Evolutionary conservation across 2,329 filamentous ascomycete genomes (phyloP).

Genomic region (Arachnomyces sp.): DNA sequence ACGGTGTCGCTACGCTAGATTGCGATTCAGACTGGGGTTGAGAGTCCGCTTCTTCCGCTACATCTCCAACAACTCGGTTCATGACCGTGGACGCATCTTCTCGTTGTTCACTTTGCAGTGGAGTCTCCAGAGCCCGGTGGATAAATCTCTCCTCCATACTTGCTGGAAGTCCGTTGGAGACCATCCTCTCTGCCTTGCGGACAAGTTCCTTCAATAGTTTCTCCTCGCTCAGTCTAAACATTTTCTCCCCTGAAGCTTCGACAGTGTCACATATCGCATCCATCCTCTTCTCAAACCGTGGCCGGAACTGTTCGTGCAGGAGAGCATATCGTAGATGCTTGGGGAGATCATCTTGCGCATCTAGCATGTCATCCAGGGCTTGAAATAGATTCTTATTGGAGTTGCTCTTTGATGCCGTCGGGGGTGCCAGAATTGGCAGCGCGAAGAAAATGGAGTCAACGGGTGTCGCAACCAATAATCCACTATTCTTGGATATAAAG

Average conservation of each 20-base stretch:
- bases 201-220: slow-evolving; percentile 63
- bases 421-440: slow-evolving; percentile 59
- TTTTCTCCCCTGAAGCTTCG: slow-evolving; percentile 71
- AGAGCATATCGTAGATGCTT: slow-evolving; percentile 35
- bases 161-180: slow-evolving; percentile 57
- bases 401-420: slow-evolving; percentile 35
- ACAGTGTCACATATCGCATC: slow-evolving; percentile 69
- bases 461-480: slow-evolving; percentile 75
- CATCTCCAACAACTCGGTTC: slow-evolving; percentile 18
- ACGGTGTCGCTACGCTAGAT: slow-evolving; percentile 23
- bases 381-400: slow-evolving; percentile 35
- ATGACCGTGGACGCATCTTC: slow-evolving; percentile 37
- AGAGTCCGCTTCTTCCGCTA: slow-evolving; percentile 20
- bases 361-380: slow-evolving; percentile 43
- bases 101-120: slow-evolving; percentile 61
- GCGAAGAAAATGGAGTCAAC: slow-evolving; percentile 80
- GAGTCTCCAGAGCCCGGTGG: slow-evolving; percentile 64
- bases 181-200: slow-evolving; percentile 64
- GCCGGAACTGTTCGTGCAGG: slow-evolving; percentile 31
- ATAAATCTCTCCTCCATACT: slow-evolving; percentile 86
- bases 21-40: slow-evolving; percentile 21
- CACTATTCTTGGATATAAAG: slow-evolving; percentile 58
- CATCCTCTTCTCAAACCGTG: slow-evolving; percentile 58
- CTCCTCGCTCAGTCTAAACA: slow-evolving; percentile 70
- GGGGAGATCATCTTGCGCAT: slow-evolving; percentile 35